A percentile compares a stretch with the other conserved stretches of the same genome.
phyloP scores from a whole-genome alignment of 495 filamentous ascomycete species.

The Sphaerosporella brunnea region DNA sequence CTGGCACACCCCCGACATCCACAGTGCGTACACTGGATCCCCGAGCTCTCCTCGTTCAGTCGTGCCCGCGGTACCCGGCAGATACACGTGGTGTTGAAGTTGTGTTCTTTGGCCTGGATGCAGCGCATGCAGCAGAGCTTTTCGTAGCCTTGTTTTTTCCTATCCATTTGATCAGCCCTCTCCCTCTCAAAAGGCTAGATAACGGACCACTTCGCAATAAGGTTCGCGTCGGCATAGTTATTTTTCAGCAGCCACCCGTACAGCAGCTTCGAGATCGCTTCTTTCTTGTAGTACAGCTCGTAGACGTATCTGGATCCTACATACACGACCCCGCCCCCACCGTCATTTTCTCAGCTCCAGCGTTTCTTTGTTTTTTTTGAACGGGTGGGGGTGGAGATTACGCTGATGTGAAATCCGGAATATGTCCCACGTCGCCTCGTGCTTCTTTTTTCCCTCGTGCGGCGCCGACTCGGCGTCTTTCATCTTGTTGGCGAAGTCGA shows the following conservation, averaged over 20 bases:
- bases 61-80: conserved; percentile 88
- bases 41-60: conserved; percentile 66
- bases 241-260: conserved; percentile 98
- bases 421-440: conserved; percentile 88
- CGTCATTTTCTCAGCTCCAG: neutral
- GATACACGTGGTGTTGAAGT: conserved; percentile 94
- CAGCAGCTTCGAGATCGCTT: conserved; percentile 73
- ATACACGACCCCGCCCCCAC: neutral
- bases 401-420: conserved; percentile 96
- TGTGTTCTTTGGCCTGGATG: conserved; percentile 97
- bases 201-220: conserved; percentile 80
- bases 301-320: conserved; percentile 76
- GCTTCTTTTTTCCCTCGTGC: conserved; percentile 51
- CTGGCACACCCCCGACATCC: conserved; percentile 84
- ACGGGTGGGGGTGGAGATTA: conserved; percentile 30
- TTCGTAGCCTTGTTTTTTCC: conserved; percentile 95
- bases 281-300: conserved; percentile 94
- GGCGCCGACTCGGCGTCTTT: conserved; percentile 50
- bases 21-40: conserved; percentile 87
- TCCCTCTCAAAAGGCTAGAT: neutral
- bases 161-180: neutral
- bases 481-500: conserved; percentile 96
- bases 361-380: neutral
- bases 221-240: conserved; percentile 76
- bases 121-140: conserved; percentile 94